These are phyloP conservation scores for Nyctanthes arbortristis DNA, from an alignment of 257 asterid species.

Conservation along the genomic window DNA sequence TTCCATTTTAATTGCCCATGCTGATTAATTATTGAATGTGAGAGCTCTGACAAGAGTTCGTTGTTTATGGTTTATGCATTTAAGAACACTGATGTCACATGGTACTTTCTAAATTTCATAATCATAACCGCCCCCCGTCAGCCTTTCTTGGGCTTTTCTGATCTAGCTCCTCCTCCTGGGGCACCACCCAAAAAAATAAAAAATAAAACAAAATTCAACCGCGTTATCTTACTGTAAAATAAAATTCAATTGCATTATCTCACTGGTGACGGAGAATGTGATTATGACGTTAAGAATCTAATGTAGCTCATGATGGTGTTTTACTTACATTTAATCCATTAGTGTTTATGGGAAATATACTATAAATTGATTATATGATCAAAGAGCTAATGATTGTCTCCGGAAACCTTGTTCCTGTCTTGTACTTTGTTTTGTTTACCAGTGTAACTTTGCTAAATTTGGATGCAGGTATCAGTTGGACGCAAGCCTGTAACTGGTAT, in stretches of 20 bases:
- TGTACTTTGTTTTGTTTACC: not conserved
- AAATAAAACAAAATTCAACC: too few species aligned
- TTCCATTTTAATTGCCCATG: not conserved
- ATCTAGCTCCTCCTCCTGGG: too few species aligned
- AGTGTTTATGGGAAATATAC: not conserved
- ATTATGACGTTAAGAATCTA: too few species aligned
- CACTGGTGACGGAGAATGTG: too few species aligned
- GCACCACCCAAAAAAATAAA: too few species aligned
- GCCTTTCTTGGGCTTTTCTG: too few species aligned
- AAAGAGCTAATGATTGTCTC: not conserved
- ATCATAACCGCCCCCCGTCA: too few species aligned
- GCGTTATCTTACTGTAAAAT: too few species aligned
- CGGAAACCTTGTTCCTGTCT: not conserved
- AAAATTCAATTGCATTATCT: too few species aligned
- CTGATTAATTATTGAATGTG: not conserved
- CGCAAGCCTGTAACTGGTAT: conserved; percentile 83
- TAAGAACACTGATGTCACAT: not conserved
- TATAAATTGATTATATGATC: too few species aligned
- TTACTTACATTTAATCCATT: too few species aligned
- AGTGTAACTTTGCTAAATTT: conserved; percentile 6
- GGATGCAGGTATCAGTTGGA: conserved; percentile 71
- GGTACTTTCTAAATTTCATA: too few species aligned
- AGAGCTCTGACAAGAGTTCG: not conserved
- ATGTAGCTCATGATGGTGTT: not conserved
- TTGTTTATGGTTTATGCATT: not conserved